Percentiles rank a stretch among this genome's conserved stretches.
Conservation (phyloP, 768 basidiomycete genomes). For the Clathrus columnatus region DNA sequence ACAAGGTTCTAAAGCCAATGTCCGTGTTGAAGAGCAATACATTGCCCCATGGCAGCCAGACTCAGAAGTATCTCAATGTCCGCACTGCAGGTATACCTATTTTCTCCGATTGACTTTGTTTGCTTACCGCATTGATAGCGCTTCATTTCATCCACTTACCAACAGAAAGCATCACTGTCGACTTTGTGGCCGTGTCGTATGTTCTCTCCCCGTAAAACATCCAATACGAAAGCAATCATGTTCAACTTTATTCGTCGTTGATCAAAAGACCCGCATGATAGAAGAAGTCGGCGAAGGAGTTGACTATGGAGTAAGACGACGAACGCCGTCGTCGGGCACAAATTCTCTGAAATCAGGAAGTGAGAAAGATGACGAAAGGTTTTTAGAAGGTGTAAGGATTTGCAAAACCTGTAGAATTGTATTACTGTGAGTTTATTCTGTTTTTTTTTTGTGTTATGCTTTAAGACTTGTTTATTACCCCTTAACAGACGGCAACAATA, state of each 20-base stretch:
- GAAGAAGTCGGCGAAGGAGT: conserved; percentile 81
- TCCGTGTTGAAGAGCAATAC: conserved; percentile 76
- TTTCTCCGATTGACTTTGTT: neutral
- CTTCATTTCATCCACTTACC: conserved; percentile 77
- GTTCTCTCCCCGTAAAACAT: conserved; percentile 73
- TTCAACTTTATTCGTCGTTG: conserved; percentile 80
- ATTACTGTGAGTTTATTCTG: conserved; percentile 52
- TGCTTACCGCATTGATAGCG: conserved; percentile 27
- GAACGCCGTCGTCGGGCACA: conserved; percentile 24
- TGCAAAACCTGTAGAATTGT: conserved; percentile 77
- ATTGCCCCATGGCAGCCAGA: conserved; percentile 97
- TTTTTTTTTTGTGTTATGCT: neutral
- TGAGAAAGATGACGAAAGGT: conserved; percentile 62
- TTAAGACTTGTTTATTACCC: conserved; percentile 7
- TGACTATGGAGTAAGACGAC: conserved; percentile 68
- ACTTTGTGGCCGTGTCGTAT: conserved; percentile 85
- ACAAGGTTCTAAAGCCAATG: conserved; percentile 46
- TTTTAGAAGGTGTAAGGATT: conserved; percentile 80
- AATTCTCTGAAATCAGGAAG: conserved; percentile 21
- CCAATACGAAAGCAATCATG: conserved; percentile 61
- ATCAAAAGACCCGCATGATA: conserved; percentile 63
- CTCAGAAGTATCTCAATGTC: conserved; percentile 64
- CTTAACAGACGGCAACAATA: conserved; percentile 66
- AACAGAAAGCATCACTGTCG: conserved; percentile 97
- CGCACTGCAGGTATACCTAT: conserved; percentile 60